These are phyloP conservation scores for Candida piceae DNA, from an alignment of 805 yeast genomes.

Conservation along the genomic window DNA sequence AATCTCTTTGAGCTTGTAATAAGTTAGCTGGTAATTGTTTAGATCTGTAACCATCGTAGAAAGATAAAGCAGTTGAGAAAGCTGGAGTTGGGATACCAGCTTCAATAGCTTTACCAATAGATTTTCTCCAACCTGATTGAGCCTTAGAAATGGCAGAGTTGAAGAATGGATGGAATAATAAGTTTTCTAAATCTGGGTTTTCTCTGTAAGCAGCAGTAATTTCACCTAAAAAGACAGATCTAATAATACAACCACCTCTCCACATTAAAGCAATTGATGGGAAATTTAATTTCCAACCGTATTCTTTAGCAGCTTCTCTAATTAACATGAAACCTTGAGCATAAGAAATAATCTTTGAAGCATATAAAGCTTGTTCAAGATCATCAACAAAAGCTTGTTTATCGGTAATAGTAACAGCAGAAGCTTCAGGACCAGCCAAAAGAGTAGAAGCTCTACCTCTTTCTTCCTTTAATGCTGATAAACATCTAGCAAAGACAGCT, in stretches of 20 bases:
- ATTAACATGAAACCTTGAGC: slow-evolving; percentile 99
- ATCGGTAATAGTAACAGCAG: slow-evolving; percentile 63
- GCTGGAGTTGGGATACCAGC: slow-evolving; percentile 98
- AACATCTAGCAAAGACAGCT: slow-evolving; percentile 95
- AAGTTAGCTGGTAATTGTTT: slow-evolving; percentile 94
- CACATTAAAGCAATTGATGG: slow-evolving; percentile 99
- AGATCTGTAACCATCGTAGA: slow-evolving; percentile 99
- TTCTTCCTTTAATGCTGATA: slow-evolving; percentile 88
- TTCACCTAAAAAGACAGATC: slow-evolving; percentile 97
- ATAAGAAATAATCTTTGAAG: slow-evolving; percentile 96
- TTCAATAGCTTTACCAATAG: slow-evolving; percentile 70
- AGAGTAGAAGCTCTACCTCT: slow-evolving; percentile 79
- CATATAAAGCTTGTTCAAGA: slow-evolving; percentile 96
- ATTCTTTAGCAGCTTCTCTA: slow-evolving; percentile 96
- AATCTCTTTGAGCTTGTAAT: slow-evolving; percentile 99
- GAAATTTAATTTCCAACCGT: slow-evolving; percentile 95
- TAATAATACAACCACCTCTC: slow-evolving; percentile 99
- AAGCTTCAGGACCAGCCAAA: slow-evolving; percentile 78
- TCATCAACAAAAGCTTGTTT: slow-evolving; percentile 82
- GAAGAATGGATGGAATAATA: slow-evolving; percentile 94
- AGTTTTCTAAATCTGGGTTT: slow-evolving; percentile 89
- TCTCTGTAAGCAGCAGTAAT: slow-evolving; percentile 95
- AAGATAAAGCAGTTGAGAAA: slow-evolving; percentile 91
- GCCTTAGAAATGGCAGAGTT: slow-evolving; percentile 87
- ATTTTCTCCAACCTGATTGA: slow-evolving; percentile 92